Evolutionary conservation across 83 land plant genomes (phyloP), one percentile per base, ranked within the genome.

Genomic region (Isoetes engelmannii): DNA sequence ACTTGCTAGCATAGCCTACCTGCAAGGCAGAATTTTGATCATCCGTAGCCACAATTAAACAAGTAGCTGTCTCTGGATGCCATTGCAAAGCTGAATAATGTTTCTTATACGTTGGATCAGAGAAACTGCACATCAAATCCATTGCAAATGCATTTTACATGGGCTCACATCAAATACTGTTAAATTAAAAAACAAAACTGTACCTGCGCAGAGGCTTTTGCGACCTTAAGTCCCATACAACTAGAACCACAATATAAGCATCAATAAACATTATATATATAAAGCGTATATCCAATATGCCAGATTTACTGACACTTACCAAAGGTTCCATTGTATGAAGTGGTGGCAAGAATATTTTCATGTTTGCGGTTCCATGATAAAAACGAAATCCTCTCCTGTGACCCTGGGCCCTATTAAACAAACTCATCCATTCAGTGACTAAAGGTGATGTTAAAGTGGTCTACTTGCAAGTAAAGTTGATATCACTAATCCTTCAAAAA

Each of bases 321-420:
- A 49, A 90, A 86, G 43, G 84, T 82, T 55, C 99, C 99, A 77
- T 80, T 83, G 59, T 83, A 80, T 4, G 92, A 94, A 58, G 97
- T 88, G 6, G 99, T 87, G 13, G 97, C 97, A 48, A 94, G 63
- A 57, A 94, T 88, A 20, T 83, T 80, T 41, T 81, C 81, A 61
- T 83, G 85, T 79, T 88, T 94, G 64, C 84, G 81, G 72, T 94
- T 94, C 99, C 99, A 94, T 45, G 99, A 86, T 49, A 94, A 57
- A 69, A 65, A 88, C 15, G 93, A 86, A 65, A 94, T 75, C 73
- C 86, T 86, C 61, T 79, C 84, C 67, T 88, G 89, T 45, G 83
- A 74, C 59, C 84, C 85, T 62, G 85, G 76, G 44, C 86, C 92
- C 64, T 63, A 74, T 92, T 89, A 80, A 21, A 74, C n/a, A 70